Base-by-base conservation (phyloP, 2,329 filamentous ascomycete species). In the Coniochaeta prunicola region DNA sequence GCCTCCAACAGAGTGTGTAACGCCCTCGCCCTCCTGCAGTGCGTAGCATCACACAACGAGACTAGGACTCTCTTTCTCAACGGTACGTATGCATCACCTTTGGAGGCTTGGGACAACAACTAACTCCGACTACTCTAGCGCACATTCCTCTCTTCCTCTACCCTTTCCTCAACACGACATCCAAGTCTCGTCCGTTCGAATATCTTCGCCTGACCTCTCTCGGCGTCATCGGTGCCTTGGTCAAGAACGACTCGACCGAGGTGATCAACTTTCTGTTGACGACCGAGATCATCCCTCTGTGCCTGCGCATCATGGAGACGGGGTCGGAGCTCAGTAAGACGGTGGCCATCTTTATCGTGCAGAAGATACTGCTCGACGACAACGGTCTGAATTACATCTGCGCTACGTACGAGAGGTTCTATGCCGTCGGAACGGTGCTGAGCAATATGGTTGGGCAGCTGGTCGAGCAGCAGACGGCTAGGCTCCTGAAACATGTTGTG, bases 381-480 rank as follows among this genome's bases (percentile, higher is more conserved):
- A 93, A 96, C 68, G 94, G 94, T 4, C 82, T 99, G 62, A 94
- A 94, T 69, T 99, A 99, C 74, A 99, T 99, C 60, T 99, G 94
- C 76, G 93, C 96, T 64, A 99, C 94, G 0, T 99, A 99, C 68
- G 94, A 99, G 79, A 85, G 94, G 21, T 99, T 99, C 76, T 99
- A 97, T 67, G 94, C 94, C 8, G 94, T 99, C 5, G 94, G 94
- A 6, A 99, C 94, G 1, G 94, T 99, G 6, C 79, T 99, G 40
- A 96, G 91, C 77, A 99, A 97, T 71, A 99, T 99, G 94, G 94
- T 99, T 59, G 92, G 89, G 57, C 93, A 97, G 76, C 83, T 99
- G 38, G 94, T 97, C 40, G 94, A 99, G 74, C 93, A 96, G 70
- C 94, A 99, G 76, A 99, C 94, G 1, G 94, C 96, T 31, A 84